Evolutionary conservation across 176 grass and related monocot species (phyloP), one percentile per base, ranked within the genome.

Genomic region (Carex parvula): DNA sequence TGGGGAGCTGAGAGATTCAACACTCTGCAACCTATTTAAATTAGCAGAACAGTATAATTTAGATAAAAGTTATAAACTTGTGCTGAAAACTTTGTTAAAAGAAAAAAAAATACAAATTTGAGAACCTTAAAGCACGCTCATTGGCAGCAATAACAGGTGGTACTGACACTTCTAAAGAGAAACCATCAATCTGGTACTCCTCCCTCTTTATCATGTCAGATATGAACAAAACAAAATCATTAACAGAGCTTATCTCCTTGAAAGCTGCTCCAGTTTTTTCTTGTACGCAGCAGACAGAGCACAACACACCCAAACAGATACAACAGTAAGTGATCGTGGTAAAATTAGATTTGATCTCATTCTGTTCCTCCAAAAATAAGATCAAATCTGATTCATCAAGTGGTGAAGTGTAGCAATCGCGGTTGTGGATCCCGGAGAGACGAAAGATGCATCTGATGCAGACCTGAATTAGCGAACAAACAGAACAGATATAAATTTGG

Each of bases 221-320:
- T 72, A 94, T 74, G 74, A 87, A 54, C 41, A 76, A 60, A 82
- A 81, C 85, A 37, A 94, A 53, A 3, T 75, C 85, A 81, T 94
- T 84, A 44, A 86, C 39, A 55, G 72, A 69, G 63, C 64, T 59
- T 69, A 52, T 26, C 3, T 68, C 79, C 69, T 44, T 15, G 5
- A 76, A 13, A 2, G 0, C 41, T 53, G 53, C 65, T 2, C 41
- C 26, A 15, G 30, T 55, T 52, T 86, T 84, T 79, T 64, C 86
- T 89, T 67, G 71, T 6, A 50, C 46, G 72, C 77, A 20, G 50
- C 70, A 97, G 29, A 85, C 48, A 55, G 92, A 86, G 48, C 88
- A 86, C 59, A 98, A 88, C 39, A 94, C 75, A 65, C 95, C 89
- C 78, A 98, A 93, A 83, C 95, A 98, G 52, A 98, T 17, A 87